Percentiles rank a stretch among this genome's conserved stretches.
phyloP scores from a whole-genome alignment of 352 stramenopile genomes.

The Phytophthora pinifolia region DNA sequence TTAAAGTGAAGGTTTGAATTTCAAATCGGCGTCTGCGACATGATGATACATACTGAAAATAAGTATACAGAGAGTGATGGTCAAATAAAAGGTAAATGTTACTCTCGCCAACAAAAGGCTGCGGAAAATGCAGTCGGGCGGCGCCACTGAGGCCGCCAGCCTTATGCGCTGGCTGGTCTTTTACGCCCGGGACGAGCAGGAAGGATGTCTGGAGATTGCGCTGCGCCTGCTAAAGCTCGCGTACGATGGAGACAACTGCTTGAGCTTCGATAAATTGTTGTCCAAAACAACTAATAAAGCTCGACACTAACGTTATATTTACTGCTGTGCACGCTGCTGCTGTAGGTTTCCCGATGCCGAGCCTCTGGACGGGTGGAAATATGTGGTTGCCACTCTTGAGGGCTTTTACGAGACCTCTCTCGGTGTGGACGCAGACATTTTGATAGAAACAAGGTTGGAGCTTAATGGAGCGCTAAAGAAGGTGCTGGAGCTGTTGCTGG shows the following conservation, averaged over 20 bases:
- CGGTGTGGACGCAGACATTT: conserved; percentile 23
- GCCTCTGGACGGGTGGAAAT: background rate
- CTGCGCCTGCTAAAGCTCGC: conserved; percentile 19
- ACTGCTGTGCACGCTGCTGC: background rate
- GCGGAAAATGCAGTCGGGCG: conserved; percentile 3
- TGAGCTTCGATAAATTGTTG: background rate
- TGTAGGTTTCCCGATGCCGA: conserved; percentile 18
- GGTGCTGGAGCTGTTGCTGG: conserved; percentile 49
- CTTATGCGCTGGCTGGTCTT: conserved; percentile 35
- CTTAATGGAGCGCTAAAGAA: conserved; percentile 13
- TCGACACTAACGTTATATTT: conserved; percentile 23
- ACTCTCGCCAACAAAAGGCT: conserved; percentile 18
- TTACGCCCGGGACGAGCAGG: conserved; percentile 17
- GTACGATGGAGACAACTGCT: conserved; percentile 6
- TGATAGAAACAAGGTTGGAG: conserved; percentile 12
- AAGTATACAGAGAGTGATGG: conserved; percentile 19
- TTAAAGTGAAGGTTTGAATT: conserved; percentile 22
- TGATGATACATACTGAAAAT: background rate
- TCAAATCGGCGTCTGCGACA: conserved; percentile 22
- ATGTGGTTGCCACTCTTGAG: conserved; percentile 33
- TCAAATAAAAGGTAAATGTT: conserved; percentile 9
- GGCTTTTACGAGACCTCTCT: conserved; percentile 51
- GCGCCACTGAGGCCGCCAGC: conserved; percentile 24
- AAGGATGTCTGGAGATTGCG: conserved; percentile 6
- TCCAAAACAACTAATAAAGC: background rate